Base-by-base conservation (phyloP, 768 basidiomycete genomes). In the Dentipellis sp. region DNA sequence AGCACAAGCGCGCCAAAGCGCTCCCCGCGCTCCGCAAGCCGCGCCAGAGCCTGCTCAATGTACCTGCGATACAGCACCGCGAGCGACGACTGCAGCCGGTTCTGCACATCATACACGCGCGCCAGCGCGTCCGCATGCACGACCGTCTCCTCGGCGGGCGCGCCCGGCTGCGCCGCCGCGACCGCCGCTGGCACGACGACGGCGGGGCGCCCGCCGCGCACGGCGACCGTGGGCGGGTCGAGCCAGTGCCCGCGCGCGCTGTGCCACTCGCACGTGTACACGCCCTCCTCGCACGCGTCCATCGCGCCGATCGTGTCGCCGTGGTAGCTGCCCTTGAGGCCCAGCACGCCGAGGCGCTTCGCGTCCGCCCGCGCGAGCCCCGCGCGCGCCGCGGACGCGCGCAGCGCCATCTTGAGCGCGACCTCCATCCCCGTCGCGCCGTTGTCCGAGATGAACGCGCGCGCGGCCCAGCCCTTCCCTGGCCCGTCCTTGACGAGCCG, bases 241-340 rank as follows among this genome's bases (percentile, higher is more conserved):
- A 98, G 83, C 95, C 95, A 97, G 63, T 80, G 86, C 0, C 95
- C 95, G 65, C 91, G 86, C 6, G 91, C 86, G 54, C 86, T 73
- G 67, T 98, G 94, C 94, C 95, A 98, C 68, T 97, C 95, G 61
- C 93, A 97, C 1, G 88, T 88, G 69, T 88, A 98, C 1, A 94
- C 86, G 9, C 91, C 88, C 63, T 94, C 91, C 65, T 89, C 86
- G 60, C 83, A 88, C 7, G 95, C 94, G 62, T 97, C 91, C 95
- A 98, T 98, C 2, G 87, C 86, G 0, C 95, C 95, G 58, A 97
- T 94, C 11, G 95, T 98, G 68, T 98, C 95, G 1, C 95, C 95
- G 64, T 98, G 95, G 71, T 97, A 98, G 65, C 92, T 92, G 4
- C 95, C 95, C 62, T 82, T 86, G 45, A 98, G 64, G 0, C 95